Evolutionary conservation across 176 grass and related monocot genomes (phyloP).

Genomic region (Thalia dealbata): DNA sequence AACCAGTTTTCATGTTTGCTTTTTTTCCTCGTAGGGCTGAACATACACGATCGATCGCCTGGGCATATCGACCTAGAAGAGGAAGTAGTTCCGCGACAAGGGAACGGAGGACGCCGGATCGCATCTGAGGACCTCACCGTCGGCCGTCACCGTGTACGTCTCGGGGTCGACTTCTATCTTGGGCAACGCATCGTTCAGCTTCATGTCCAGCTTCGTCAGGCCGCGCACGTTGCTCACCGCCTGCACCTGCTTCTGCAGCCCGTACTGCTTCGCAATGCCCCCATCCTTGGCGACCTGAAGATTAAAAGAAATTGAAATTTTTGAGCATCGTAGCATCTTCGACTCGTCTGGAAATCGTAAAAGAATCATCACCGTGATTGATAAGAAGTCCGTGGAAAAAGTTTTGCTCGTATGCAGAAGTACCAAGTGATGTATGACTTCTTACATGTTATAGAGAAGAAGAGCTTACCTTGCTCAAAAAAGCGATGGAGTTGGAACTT

Average conservation of each 20-base stretch:
- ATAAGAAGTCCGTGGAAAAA: too few relatives aligned
- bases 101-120: conserved; percentile 44
- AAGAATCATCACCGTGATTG: too few relatives aligned
- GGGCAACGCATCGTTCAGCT: conserved; percentile 72
- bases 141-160: conserved; percentile 56
- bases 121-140: conserved; percentile 62
- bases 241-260: conserved; percentile 61
- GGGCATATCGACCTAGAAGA: conserved; percentile 42
- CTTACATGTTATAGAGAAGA: neutral
- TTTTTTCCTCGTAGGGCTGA: too few relatives aligned
- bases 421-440: too few relatives aligned
- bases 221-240: conserved; percentile 46
- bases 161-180: conserved; percentile 75
- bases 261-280: conserved; percentile 40
- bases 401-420: too few relatives aligned
- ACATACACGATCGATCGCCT: too few relatives aligned
- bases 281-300: conserved; percentile 70
- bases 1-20: too few relatives aligned
- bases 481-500: conserved; percentile 80
- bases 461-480: conserved; percentile 81
- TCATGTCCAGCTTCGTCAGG: conserved; percentile 81
- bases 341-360: too few relatives aligned
- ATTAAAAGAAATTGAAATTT: too few relatives aligned
- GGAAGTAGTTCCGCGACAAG: conserved; percentile 84
- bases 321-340: too few relatives aligned